A percentile compares a stretch with the other conserved stretches of the same genome.
Evolutionary conservation across 345 rosid genomes (phyloP).

Genomic region (Eutrema japonicum): DNA sequence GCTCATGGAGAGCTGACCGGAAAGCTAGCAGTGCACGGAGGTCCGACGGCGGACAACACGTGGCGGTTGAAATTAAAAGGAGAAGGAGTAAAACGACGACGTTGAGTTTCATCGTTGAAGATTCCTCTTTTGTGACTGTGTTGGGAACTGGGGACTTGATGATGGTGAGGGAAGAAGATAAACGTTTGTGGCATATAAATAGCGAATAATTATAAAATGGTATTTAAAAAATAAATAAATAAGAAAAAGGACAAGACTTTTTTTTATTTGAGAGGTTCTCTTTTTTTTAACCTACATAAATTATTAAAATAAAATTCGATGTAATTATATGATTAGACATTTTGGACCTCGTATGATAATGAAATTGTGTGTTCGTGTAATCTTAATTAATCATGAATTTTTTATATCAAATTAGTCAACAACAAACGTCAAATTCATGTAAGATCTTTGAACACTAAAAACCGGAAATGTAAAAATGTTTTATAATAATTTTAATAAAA

Average conservation of each 20-base stretch:
- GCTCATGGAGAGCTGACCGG: conserved; percentile 69
- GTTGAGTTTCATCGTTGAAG: conserved; percentile 31
- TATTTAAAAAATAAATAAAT: background rate
- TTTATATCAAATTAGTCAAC: conserved; percentile 17
- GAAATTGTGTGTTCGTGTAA: conserved; percentile 34
- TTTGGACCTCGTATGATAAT: conserved; percentile 19
- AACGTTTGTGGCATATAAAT: conserved; percentile 30
- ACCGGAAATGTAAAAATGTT: background rate
- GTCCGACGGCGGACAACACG: conserved; percentile 75
- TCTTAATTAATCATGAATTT: conserved; percentile 33
- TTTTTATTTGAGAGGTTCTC: background rate
- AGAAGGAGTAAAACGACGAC: conserved; percentile 42
- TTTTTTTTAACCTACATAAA: background rate
- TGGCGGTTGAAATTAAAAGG: conserved; percentile 46
- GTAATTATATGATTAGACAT: conserved; percentile 35
- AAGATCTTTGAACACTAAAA: background rate
- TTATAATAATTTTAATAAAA: background rate
- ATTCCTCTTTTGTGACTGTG: conserved; percentile 30
- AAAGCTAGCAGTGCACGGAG: conserved; percentile 68
- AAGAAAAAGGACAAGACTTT: conserved; percentile 28
- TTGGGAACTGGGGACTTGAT: conserved; percentile 35
- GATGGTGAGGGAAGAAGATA: conserved; percentile 36
- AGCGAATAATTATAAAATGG: conserved; percentile 1
- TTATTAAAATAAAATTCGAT: background rate
- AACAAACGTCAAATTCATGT: conserved; percentile 25